Conservation (phyloP, 1,284 basidiomycete species). For the Farysia itapuensis region DNA sequence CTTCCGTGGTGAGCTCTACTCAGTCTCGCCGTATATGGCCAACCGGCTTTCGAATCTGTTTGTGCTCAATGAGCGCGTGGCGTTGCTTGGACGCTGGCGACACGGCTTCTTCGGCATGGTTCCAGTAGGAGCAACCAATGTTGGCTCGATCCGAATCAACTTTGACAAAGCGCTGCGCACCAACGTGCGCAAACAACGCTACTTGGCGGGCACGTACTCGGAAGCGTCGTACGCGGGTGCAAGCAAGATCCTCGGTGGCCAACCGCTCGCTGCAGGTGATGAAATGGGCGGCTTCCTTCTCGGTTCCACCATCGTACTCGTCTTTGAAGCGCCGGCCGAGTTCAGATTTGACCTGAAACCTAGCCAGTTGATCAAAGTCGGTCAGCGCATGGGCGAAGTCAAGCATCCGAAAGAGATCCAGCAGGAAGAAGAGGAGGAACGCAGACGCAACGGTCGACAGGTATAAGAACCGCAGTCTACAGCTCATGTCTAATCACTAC, state of each 20-base stretch:
- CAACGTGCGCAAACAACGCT: slow-evolving; percentile 47
- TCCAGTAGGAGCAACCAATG: slow-evolving; percentile 96
- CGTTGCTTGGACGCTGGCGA: slow-evolving; percentile 91
- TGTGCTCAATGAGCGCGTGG: slow-evolving; percentile 95
- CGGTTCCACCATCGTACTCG: slow-evolving; percentile 92
- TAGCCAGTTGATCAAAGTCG: slow-evolving; percentile 86
- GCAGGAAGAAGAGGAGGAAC: slow-evolving; percentile 4
- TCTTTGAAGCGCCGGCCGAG: slow-evolving; percentile 87
- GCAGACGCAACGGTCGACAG: slow-evolving; percentile 8
- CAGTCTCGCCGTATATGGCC: slow-evolving; percentile 93
- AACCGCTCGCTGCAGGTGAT: slow-evolving; percentile 81
- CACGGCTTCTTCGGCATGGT: slow-evolving; percentile 97
- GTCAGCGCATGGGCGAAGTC: slow-evolving; percentile 66
- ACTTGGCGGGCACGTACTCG: slow-evolving; percentile 75
- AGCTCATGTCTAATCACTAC: too few relatives aligned
- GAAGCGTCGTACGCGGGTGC: slow-evolving; percentile 69
- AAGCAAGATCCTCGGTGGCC: slow-evolving; percentile 72
- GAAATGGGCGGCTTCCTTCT: slow-evolving; percentile 98
- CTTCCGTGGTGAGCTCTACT: slow-evolving; percentile 95
- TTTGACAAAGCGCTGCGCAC: slow-evolving; percentile 77
- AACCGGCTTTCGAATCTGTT: slow-evolving; percentile 89
- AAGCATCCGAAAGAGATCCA: slow-evolving; percentile 2
- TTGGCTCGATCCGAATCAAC: slow-evolving; percentile 93
- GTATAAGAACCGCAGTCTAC: too few relatives aligned
- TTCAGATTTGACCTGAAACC: slow-evolving; percentile 80